phyloP scores from a whole-genome alignment of 2,329 filamentous ascomycete species.

The Pseudogymnoascus sp. region DNA sequence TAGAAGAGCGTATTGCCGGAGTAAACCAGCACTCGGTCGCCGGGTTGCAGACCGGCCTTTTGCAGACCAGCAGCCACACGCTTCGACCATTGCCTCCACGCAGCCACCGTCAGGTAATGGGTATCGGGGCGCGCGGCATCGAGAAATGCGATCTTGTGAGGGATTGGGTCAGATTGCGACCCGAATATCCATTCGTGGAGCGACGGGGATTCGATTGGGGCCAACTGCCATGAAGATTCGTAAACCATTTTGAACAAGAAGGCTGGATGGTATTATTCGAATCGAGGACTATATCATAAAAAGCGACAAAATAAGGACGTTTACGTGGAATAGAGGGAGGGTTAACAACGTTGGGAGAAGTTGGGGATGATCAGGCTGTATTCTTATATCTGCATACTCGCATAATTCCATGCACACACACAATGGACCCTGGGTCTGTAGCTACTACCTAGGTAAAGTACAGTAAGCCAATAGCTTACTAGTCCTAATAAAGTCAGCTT shows the following conservation, averaged over 20 bases:
- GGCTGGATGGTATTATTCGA: neutral
- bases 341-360: neutral
- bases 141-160: conserved; percentile 44
- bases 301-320: neutral
- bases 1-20: conserved; percentile 69
- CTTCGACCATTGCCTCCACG: conserved; percentile 64
- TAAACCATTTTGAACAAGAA: neutral
- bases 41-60: conserved; percentile 54
- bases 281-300: neutral
- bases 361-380: neutral
- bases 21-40: conserved; percentile 68
- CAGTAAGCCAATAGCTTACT: neutral
- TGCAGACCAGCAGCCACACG: conserved; percentile 63
- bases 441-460: neutral
- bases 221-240: neutral
- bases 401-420: neutral
- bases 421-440: neutral
- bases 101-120: conserved; percentile 55
- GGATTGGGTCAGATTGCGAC: conserved; percentile 37
- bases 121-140: conserved; percentile 62
- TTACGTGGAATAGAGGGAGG: neutral
- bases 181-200: conserved; percentile 33
- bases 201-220: conserved; percentile 1
- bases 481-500: neutral
- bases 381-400: neutral